Base-by-base conservation (phyloP, 139 green algal species). In the Picochlorum sp. region DNA sequence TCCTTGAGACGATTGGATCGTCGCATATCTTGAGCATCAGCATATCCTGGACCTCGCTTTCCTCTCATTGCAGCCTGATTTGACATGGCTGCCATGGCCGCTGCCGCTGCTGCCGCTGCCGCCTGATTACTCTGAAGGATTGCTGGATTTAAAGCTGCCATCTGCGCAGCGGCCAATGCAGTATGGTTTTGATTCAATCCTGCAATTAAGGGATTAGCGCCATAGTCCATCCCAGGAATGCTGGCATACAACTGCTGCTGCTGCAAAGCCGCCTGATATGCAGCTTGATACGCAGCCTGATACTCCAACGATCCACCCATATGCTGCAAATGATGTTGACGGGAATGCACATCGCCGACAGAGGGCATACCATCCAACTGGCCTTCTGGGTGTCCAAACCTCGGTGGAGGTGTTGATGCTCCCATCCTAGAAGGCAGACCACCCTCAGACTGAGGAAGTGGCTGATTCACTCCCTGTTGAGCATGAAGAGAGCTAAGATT, bases 221-320 rank as follows among this genome's bases (percentile, higher is more conserved):
- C 34, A 41, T 41, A 54, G 47, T 21, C 47, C n/a, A 21, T 21
- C n/a, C 47, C 47, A 21, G 60, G 63, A 23, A 75, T 44, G 47
- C 47, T 21, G 6, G n/a, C 47, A 54, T 54, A 54, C 47, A 54
- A 38, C 44, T 78, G 63, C 47, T 62, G 65, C 67, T 86, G 83
- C 56, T 86, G 75, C 76, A 95, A 72, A 2, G 87, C 88, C 7
- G 86, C 85, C 57, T 77, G 63, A 65, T 91, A 94, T 1, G 88
- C 89, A 24, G 88, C 88, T 68, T 89, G 79, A 64, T 96, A 95
- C 1, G 88, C 89, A 44, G 85, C 88, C 72, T 92, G 83, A 63
- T 92, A 92, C 60, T 96, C 84, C 4, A 88, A 50, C 20, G n/a
- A 20, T 4, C 26, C 10, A 45, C 21, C 30, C 20, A 4, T 24